Percentiles rank a stretch among this genome's conserved stretches.
Conservation (phyloP, 306 rosid species). For the Hylodesmum podocarpum region DNA sequence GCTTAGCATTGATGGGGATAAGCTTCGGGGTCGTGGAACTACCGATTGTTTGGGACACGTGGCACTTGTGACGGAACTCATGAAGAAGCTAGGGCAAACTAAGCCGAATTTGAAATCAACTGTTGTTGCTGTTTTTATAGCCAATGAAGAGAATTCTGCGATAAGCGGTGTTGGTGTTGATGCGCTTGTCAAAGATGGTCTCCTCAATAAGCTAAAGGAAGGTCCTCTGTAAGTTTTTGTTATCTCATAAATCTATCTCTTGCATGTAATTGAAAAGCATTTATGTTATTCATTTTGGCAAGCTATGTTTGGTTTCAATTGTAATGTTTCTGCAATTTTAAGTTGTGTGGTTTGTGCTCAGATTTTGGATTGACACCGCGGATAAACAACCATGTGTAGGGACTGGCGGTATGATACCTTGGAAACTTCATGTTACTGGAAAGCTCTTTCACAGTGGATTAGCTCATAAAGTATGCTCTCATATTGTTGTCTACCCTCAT, state of each 20-base stretch:
- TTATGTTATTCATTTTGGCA: background rate
- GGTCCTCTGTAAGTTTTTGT: constrained; percentile 79
- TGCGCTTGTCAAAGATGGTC: constrained; percentile 82
- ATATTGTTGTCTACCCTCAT: background rate
- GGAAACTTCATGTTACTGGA: constrained; percentile 81
- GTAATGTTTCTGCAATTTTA: background rate
- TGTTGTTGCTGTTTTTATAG: constrained; percentile 86
- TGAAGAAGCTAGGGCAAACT: constrained; percentile 80
- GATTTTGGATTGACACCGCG: constrained; percentile 93
- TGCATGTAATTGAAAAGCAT: background rate
- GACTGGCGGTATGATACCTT: constrained; percentile 93
- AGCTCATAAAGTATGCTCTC: constrained; percentile 64
- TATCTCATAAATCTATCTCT: background rate
- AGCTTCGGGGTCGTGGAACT: constrained; percentile 91
- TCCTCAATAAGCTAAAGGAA: constrained; percentile 62
- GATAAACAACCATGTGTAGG: constrained; percentile 96
- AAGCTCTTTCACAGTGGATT: constrained; percentile 94
- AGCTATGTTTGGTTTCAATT: background rate
- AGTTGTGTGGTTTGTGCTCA: constrained; percentile 31
- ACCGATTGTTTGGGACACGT: constrained; percentile 96
- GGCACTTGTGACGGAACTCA: constrained; percentile 80
- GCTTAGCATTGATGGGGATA: constrained; percentile 82
- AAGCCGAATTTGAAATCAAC: constrained; percentile 73
- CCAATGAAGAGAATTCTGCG: constrained; percentile 88
- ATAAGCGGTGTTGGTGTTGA: constrained; percentile 87